Evolutionary conservation across 1,284 basidiomycete genomes (phyloP), one percentile per base, ranked within the genome.

Genomic region (Agroathelia rolfsii): DNA sequence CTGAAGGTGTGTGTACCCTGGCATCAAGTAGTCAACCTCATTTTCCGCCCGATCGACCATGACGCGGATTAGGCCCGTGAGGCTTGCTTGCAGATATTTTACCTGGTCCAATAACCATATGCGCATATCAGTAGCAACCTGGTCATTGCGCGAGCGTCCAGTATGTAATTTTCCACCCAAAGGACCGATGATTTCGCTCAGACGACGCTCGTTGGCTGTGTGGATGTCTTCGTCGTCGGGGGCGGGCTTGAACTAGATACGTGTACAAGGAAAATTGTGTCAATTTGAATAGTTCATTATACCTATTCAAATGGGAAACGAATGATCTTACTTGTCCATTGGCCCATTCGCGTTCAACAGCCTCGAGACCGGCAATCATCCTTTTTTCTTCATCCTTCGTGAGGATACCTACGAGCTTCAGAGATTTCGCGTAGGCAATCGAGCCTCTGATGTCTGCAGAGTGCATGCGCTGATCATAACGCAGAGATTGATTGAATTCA

Each of bases 211-310:
- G 52, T 98, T 98, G 37, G 95, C 95, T n/a, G 94, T 98, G 57
- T 98, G 94, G 40, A 98, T 97, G 52, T 98, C 94, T 52, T 98
- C 94, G 52, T 98, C 94, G 46, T 94, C 90, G 10, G 75, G 63
- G 40, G 78, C 64, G 26, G 76, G 60, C 40, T 62, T 51, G 51
- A 95, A 94, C 77, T 88, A 45, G 27, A 32, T 34, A 29, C n/a
- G 7, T 14, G 28, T 8, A 30, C 24, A 23, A 19, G 17, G 23
- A 32, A 25, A 24, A 19, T 17, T 21, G 10, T 28, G 17, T 25
- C 23, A 16, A 18, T 14, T 30, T 34, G 28, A 32, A 12, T 28
- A 38, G n/a, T 22, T 9, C 17, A 18, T 32, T 18, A 25, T 17
- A n/a, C n/a, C n/a, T n/a, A n/a, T n/a, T n/a, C n/a, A n/a, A n/a